Evolutionary conservation across 2,329 filamentous ascomycete genomes (phyloP), one percentile per base, ranked within the genome.

Genomic region (Penicillium occitanis): DNA sequence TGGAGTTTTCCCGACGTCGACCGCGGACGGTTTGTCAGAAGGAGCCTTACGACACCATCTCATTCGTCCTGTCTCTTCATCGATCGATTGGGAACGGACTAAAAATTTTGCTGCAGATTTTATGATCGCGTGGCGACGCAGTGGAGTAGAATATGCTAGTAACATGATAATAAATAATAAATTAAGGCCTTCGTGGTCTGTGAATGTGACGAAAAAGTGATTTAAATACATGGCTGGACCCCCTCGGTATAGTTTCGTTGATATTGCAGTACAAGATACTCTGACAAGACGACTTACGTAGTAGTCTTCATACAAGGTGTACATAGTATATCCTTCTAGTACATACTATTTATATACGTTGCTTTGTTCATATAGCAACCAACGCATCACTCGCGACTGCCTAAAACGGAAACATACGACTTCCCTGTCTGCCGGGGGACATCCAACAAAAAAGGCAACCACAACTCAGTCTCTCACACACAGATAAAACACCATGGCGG

Each of bases 351-450:
- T 30, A 28, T 30, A 51, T 51, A 51, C 48, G 25, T 51, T 51
- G 44, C 19, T 48, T 8, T 22, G 4, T 8, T 51, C 14, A 14
- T 28, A 53, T n/a, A 53, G 28, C 28, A 53, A 30, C 7, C 5
- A 50, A 50, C 46, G 0, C 17, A 19, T 57, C 25, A 14, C 30
- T 57, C 5, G 19, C n/a, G 19, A 40, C 33, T 57, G 53, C 53
- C 53, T 37, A 60, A 30, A 60, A 14, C 35, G 57, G 57, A 44
- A 60, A 5, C 19, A 17, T 33, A 44, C 22, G n/a, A 51, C 50
- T 55, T 35, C 50, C 60, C 44, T 62, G 6, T 28, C 17, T 37
- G 42, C 35, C 35, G 25, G 35, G 33, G 44, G 60, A 63, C 46
- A 53, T 5, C 25, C 25, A 25, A 25, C 25, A 17, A 51, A 14